phyloP scores from a whole-genome alignment of 257 asterid genomes.

The Gentiana straminea region DNA sequence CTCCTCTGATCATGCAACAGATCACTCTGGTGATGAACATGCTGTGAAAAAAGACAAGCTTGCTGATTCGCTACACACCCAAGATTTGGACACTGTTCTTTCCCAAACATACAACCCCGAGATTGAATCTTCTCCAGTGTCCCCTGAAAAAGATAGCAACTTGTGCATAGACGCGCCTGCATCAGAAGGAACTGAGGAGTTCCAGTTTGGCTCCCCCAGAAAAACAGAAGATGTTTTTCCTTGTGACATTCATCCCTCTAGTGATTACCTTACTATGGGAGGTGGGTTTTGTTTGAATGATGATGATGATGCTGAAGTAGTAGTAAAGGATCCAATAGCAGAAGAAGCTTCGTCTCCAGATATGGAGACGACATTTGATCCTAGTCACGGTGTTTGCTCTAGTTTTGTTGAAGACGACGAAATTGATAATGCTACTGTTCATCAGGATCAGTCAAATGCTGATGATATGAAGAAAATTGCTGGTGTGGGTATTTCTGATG shows the following conservation, averaged over 20 bases:
- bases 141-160: slow-evolving; percentile 7
- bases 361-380: slow-evolving; percentile 6
- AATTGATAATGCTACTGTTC: slow-evolving; percentile 13
- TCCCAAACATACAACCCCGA: slow-evolving; percentile 10
- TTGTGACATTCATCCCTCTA: slow-evolving; percentile 15
- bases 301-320: slow-evolving; percentile 23
- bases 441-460: slow-evolving; percentile 1
- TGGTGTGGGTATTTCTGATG: slow-evolving; percentile 7
- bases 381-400: slow-evolving; percentile 10
- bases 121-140: slow-evolving; percentile 4
- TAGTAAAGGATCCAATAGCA: slow-evolving; percentile 11
- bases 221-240: slow-evolving; percentile 12
- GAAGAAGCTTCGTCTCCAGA: slow-evolving; percentile 12
- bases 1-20: slow-evolving; percentile 15
- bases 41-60: slow-evolving; percentile 13
- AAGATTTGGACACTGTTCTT: slow-evolving; percentile 7
- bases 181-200: slow-evolving; percentile 8
- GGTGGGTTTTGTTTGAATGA: slow-evolving; percentile 80
- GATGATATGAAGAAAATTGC: slow-evolving; percentile 2
- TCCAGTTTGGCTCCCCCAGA: slow-evolving; percentile 8
- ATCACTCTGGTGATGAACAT: slow-evolving; percentile 12
- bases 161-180: slow-evolving; percentile 17
- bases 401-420: slow-evolving; percentile 1
- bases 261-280: slow-evolving; percentile 54
- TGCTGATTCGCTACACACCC: slow-evolving; percentile 15